Evolutionary conservation across 1,284 basidiomycete species (phyloP).

Genomic region (Cutaneotrichosporon spelunceum): DNA sequence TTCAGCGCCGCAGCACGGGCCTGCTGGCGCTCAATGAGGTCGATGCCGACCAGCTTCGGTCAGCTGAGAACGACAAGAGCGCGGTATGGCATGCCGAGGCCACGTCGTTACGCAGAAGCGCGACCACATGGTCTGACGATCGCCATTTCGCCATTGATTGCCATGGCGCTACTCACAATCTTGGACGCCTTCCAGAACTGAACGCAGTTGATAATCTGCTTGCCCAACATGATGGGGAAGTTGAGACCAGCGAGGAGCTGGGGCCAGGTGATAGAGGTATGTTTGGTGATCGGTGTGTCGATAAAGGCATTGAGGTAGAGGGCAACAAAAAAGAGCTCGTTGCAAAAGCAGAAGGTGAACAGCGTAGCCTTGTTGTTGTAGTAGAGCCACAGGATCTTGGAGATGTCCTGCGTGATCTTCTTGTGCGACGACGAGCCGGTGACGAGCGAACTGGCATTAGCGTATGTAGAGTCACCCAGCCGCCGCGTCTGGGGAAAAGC

Average conservation of each 20-base stretch:
- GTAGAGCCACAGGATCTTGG: slow-evolving; percentile 85
- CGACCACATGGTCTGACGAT: background rate
- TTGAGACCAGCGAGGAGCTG: slow-evolving; percentile 67
- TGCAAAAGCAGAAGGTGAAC: slow-evolving; percentile 93
- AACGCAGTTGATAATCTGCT: slow-evolving; percentile 93
- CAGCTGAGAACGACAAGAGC: background rate
- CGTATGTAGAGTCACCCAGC: too few relatives aligned
- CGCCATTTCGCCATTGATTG: background rate
- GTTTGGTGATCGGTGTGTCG: slow-evolving; percentile 13
- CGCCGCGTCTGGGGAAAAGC: too few relatives aligned
- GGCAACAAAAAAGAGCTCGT: slow-evolving; percentile 95
- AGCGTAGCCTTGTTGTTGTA: slow-evolving; percentile 85
- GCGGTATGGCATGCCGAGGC: background rate
- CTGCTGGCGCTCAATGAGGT: slow-evolving; percentile 74
- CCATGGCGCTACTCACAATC: slow-evolving; percentile 55
- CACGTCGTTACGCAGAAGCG: background rate
- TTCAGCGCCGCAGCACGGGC: slow-evolving; percentile 54
- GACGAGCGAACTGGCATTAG: slow-evolving; percentile 71
- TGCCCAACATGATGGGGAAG: slow-evolving; percentile 70
- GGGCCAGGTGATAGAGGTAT: slow-evolving; percentile 66
- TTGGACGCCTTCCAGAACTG: slow-evolving; percentile 99
- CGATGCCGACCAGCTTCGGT: slow-evolving; percentile 70
- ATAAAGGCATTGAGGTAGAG: slow-evolving; percentile 66
- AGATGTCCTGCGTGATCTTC: slow-evolving; percentile 82
- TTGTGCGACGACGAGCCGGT: slow-evolving; percentile 94